Conservation (phyloP, 306 rosid genomes). For the Lablab purpureus region DNA sequence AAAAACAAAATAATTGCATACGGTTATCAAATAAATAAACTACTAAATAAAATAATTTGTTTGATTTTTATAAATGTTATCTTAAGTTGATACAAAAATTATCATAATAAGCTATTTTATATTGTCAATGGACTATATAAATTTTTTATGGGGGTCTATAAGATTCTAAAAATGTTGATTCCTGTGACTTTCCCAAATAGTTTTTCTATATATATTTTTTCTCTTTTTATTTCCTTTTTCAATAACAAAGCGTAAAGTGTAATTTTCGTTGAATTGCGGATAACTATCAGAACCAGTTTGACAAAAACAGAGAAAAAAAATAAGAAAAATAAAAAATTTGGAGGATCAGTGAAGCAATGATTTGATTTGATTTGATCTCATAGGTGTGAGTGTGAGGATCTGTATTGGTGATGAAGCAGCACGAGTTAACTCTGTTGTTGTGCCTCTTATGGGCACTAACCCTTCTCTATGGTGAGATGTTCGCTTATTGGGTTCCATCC, state of each 20-base stretch:
- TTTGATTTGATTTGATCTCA: constrained; percentile 3
- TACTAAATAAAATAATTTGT: too few species aligned
- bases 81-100: too few species aligned
- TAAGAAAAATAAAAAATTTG: background rate
- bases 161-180: too few species aligned
- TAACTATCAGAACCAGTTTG: background rate
- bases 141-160: too few species aligned
- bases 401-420: constrained; percentile 66
- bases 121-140: too few species aligned
- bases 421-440: constrained; percentile 61
- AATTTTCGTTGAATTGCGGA: background rate
- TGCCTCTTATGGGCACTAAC: constrained; percentile 70
- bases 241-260: background rate
- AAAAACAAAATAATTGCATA: too few species aligned
- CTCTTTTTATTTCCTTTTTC: background rate
- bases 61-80: too few species aligned
- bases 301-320: background rate
- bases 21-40: too few species aligned
- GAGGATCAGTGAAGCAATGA: background rate
- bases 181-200: too few species aligned
- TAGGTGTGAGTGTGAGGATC: background rate
- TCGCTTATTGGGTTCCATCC: constrained; percentile 66
- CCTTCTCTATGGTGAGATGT: constrained; percentile 81
- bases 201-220: too few species aligned
- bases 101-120: too few species aligned